phyloP scores from a whole-genome alignment of 179 eudicot genomes.

The Beta macrorhiza region DNA sequence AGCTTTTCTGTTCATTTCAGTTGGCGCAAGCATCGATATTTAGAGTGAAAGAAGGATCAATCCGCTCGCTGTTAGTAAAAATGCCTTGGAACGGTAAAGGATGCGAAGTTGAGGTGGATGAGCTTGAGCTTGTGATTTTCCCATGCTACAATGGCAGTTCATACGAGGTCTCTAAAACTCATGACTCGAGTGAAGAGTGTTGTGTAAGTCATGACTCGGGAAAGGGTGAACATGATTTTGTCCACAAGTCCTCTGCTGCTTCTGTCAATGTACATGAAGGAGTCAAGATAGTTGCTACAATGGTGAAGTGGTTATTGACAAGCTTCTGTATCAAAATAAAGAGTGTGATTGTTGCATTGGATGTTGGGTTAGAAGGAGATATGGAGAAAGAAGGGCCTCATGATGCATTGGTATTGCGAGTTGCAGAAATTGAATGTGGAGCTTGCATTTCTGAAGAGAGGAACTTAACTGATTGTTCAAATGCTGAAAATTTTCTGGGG shows the following conservation, averaged over 20 bases:
- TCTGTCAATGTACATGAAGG: conserved; percentile 80
- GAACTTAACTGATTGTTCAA: conserved; percentile 22
- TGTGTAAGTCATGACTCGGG: conserved; percentile 29
- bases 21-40: conserved; percentile 47
- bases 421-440: conserved; percentile 74
- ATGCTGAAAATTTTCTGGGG: conserved; percentile 50
- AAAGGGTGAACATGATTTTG: conserved; percentile 35
- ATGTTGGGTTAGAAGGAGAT: conserved; percentile 40
- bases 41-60: conserved; percentile 77
- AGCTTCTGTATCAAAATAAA: conserved; percentile 73
- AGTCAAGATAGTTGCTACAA: conserved; percentile 85
- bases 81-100: conserved; percentile 86
- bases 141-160: conserved; percentile 29
- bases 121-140: conserved; percentile 76
- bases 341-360: conserved; percentile 76
- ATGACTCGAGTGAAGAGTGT: conserved; percentile 28
- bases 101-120: conserved; percentile 73
- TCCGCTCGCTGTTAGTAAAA: conserved; percentile 61
- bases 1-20: conserved; percentile 39
- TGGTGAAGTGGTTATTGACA: conserved; percentile 88
- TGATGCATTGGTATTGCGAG: conserved; percentile 69
- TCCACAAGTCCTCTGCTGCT: conserved; percentile 24
- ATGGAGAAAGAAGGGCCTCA: conserved; percentile 32
- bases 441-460: conserved; percentile 56
- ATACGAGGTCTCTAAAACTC: conserved; percentile 30